These are phyloP conservation scores for Aspergillus ibericus DNA, from an alignment of 2,329 filamentous ascomycete genomes.

Conservation along the genomic window DNA sequence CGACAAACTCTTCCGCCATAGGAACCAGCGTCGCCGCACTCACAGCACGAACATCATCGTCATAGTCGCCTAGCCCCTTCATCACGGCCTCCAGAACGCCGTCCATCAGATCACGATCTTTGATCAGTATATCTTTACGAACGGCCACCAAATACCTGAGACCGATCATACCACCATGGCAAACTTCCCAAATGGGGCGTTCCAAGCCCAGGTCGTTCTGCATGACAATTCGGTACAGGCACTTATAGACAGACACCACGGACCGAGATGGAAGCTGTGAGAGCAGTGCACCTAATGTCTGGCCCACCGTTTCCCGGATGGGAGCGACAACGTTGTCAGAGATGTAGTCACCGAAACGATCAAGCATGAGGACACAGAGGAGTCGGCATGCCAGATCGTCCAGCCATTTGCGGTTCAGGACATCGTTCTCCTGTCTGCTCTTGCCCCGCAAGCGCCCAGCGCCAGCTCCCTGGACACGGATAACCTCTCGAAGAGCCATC, in stretches of 20 bases:
- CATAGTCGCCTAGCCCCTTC: slow-evolving; percentile 84
- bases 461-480: slow-evolving; percentile 86
- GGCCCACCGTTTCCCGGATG: slow-evolving; percentile 91
- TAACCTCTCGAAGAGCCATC: slow-evolving; percentile 87
- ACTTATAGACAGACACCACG: slow-evolving; percentile 79
- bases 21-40: slow-evolving; percentile 97
- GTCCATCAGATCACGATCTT: slow-evolving; percentile 83
- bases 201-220: slow-evolving; percentile 76
- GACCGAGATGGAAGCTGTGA: slow-evolving; percentile 77
- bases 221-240: slow-evolving; percentile 88
- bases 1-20: slow-evolving; percentile 92
- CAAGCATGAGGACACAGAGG: slow-evolving; percentile 94
- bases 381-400: slow-evolving; percentile 94
- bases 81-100: slow-evolving; percentile 90
- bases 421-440: slow-evolving; percentile 71
- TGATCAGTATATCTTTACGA: slow-evolving; percentile 83
- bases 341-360: slow-evolving; percentile 96
- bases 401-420: slow-evolving; percentile 79
- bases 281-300: slow-evolving; percentile 85
- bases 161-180: slow-evolving; percentile 97
- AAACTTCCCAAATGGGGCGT: slow-evolving; percentile 84
- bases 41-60: slow-evolving; percentile 95
- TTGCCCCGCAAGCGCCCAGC: slow-evolving; percentile 77
- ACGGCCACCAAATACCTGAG: slow-evolving; percentile 93
- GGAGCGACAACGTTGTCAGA: slow-evolving; percentile 96